Evolutionary conservation across 179 eudicot genomes (phyloP).

Genomic region (Beta macrorhiza): DNA sequence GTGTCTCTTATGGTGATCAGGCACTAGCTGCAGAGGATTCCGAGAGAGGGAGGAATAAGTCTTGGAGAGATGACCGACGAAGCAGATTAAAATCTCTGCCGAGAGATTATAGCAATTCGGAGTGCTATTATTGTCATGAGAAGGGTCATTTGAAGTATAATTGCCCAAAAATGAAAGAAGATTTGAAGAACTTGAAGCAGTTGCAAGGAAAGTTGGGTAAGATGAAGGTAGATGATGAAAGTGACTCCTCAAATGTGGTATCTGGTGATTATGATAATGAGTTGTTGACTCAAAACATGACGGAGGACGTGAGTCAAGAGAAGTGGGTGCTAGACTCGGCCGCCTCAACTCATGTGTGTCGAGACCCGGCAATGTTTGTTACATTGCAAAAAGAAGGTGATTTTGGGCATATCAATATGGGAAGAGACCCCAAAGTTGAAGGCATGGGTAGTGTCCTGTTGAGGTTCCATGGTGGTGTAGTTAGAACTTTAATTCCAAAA

Average conservation of each 20-base stretch:
- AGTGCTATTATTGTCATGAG: conserved; percentile 10
- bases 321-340: too few relatives aligned
- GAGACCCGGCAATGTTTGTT: background rate
- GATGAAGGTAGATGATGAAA: background rate
- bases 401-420: background rate
- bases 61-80: background rate
- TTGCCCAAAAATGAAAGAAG: too few relatives aligned
- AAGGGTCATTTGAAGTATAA: background rate
- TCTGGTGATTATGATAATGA: background rate
- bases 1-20: background rate
- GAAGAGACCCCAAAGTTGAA: background rate
- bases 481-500: background rate
- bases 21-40: background rate
- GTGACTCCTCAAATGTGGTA: background rate
- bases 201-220: too few relatives aligned
- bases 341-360: background rate
- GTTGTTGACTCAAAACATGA: too few relatives aligned
- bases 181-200: too few relatives aligned
- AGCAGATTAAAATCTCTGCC: background rate
- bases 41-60: background rate
- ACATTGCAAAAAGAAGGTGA: background rate
- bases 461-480: background rate
- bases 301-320: too few relatives aligned
- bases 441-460: background rate
- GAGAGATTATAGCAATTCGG: background rate